Evolutionary conservation across 2,329 filamentous ascomycete genomes (phyloP).

Genomic region (Chrysoporthe austroafricana): DNA sequence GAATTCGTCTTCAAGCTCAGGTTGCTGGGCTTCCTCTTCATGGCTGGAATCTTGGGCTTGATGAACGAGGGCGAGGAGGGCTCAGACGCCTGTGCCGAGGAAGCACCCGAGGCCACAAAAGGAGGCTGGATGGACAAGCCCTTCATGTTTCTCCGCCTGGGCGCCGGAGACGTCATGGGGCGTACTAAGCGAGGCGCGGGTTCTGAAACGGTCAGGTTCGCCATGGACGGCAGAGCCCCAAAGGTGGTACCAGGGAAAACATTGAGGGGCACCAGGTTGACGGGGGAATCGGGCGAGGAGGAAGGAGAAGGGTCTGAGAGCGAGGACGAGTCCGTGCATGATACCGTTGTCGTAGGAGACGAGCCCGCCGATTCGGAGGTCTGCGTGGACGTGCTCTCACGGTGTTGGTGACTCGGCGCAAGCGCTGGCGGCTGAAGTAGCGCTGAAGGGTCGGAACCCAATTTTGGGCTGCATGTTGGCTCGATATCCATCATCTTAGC

Average conservation of each 20-base stretch:
- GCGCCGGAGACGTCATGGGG: constrained; percentile 70
- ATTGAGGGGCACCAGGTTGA: constrained; percentile 72
- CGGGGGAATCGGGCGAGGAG: constrained; percentile 88
- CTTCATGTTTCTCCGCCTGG: constrained; percentile 82
- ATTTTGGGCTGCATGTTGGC: constrained; percentile 41
- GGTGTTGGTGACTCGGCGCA: constrained; percentile 68
- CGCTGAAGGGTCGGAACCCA: constrained; percentile 39
- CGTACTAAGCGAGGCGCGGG: constrained; percentile 47
- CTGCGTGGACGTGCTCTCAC: constrained; percentile 78
- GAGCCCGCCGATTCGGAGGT: constrained; percentile 86
- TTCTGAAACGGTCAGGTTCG: constrained; percentile 51
- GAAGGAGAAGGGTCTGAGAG: constrained; percentile 89
- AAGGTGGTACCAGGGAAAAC: constrained; percentile 68
- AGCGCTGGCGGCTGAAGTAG: constrained; percentile 42
- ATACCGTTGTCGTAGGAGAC: constrained; percentile 91
- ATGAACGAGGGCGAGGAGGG: constrained; percentile 78
- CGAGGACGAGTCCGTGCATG: constrained; percentile 88
- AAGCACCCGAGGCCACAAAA: constrained; percentile 49
- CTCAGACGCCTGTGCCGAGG: constrained; percentile 61
- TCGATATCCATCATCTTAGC: constrained; percentile 56
- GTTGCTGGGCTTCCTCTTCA: constrained; percentile 76
- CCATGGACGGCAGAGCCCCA: constrained; percentile 50
- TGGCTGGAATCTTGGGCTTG: constrained; percentile 73
- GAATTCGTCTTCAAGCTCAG: constrained; percentile 76
- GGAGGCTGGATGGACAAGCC: constrained; percentile 77